Conservation (phyloP, 352 stramenopile species). For the Phytophthora melonis region DNA sequence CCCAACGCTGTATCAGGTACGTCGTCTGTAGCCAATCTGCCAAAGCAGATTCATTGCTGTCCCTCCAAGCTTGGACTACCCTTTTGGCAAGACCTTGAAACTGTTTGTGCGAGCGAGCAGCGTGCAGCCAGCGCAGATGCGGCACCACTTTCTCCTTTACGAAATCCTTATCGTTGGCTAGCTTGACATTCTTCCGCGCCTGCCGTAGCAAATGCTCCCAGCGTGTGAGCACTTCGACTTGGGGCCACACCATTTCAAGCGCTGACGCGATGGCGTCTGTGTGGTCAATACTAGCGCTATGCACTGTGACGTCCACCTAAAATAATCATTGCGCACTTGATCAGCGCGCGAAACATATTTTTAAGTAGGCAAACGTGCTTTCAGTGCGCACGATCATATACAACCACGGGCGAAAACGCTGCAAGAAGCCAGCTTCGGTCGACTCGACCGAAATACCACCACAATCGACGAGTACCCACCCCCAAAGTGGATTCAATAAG, state of each 20-base stretch:
- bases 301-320: background rate
- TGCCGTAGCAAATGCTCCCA: conserved; percentile 18
- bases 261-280: conserved; percentile 9
- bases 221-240: conserved; percentile 10
- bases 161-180: background rate
- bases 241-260: conserved; percentile 1
- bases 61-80: conserved; percentile 4
- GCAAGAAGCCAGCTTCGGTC: no score
- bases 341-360: no score
- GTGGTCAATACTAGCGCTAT: conserved; percentile 18
- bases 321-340: no score
- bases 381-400: no score
- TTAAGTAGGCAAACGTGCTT: no score
- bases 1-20: conserved; percentile 12
- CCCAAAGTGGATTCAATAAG: no score
- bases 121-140: background rate
- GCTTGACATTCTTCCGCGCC: background rate
- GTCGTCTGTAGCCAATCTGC: background rate
- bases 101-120: conserved; percentile 3
- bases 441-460: no score
- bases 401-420: no score
- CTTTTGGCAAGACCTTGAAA: conserved; percentile 3
- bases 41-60: background rate
- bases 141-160: conserved; percentile 1
- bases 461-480: no score